Conservation (phyloP, 2,329 filamentous ascomycete species). For the Leptographium flavum region DNA sequence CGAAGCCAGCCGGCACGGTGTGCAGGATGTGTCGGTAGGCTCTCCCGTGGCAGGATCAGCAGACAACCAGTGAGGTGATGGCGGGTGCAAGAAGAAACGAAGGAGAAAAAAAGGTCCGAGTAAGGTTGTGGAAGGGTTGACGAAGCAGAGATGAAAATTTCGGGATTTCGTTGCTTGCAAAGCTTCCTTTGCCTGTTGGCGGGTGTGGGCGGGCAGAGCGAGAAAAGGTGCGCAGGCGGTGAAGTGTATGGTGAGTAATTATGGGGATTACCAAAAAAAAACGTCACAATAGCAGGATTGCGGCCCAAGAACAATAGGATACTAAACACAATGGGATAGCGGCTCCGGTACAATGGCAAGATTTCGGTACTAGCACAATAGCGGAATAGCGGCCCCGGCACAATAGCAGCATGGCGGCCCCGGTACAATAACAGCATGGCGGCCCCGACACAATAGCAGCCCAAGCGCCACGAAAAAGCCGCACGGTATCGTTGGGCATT, state of each 20-base stretch:
- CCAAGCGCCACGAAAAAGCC: too few species aligned
- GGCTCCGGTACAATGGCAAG: too few species aligned
- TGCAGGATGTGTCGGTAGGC: background rate
- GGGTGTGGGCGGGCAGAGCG: background rate
- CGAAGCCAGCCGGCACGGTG: background rate
- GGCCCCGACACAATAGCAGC: too few species aligned
- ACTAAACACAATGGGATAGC: too few species aligned
- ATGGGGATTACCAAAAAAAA: background rate
- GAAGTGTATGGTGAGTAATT: constrained; percentile 1
- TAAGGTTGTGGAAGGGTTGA: constrained; percentile 1
- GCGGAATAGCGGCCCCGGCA: too few species aligned
- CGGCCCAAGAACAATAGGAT: background rate
- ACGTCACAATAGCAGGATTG: background rate
- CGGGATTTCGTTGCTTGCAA: constrained; percentile 1
- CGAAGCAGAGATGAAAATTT: constrained; percentile 4
- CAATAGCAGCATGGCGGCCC: too few species aligned
- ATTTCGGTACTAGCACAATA: too few species aligned
- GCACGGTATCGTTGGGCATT: too few species aligned
- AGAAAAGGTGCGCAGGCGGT: constrained; percentile 2
- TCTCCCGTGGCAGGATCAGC: background rate
- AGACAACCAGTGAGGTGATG: background rate
- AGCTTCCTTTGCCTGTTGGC: constrained; percentile 1
- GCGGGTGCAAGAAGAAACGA: background rate
- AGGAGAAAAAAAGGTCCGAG: constrained; percentile 18
- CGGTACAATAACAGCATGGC: too few species aligned